These are phyloP conservation scores for Sporobolomyces phaffii DNA, from an alignment of 768 basidiomycete genomes.

Conservation along the genomic window DNA sequence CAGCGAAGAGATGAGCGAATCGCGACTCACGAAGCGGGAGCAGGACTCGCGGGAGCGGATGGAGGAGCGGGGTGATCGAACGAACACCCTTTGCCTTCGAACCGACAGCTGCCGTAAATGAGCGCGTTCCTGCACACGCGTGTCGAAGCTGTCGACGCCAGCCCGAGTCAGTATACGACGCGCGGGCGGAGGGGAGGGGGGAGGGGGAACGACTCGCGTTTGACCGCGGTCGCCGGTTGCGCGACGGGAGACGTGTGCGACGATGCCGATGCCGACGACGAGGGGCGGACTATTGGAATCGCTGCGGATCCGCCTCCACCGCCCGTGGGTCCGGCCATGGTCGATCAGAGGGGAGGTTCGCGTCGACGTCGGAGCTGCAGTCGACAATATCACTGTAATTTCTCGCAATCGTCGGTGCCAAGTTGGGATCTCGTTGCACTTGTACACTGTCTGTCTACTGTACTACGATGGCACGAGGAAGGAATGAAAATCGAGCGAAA, in stretches of 20 bases:
- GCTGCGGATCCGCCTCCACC: conserved; percentile 1
- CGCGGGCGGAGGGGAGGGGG: neutral
- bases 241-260: neutral
- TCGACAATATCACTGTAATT: too few relatives aligned
- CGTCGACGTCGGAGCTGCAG: too few relatives aligned
- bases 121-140: conserved; percentile 34
- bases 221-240: neutral
- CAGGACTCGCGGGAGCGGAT: conserved; percentile 16
- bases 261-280: neutral
- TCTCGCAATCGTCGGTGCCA: too few relatives aligned
- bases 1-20: conserved; percentile 9
- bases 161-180: neutral
- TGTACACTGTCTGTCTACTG: too few relatives aligned
- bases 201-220: neutral
- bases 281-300: conserved; percentile 29
- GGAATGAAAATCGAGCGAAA: too few relatives aligned
- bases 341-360: neutral
- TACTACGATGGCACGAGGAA: too few relatives aligned
- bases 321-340: neutral
- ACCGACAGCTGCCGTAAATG: conserved; percentile 65
- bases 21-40: neutral
- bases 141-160: neutral
- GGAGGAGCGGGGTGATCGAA: conserved; percentile 59
- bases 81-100: conserved; percentile 74
- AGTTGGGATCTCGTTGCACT: too few relatives aligned